These are phyloP conservation scores for Pezicula carpinea DNA, from an alignment of 2,329 filamentous ascomycete species.

Conservation along the genomic window DNA sequence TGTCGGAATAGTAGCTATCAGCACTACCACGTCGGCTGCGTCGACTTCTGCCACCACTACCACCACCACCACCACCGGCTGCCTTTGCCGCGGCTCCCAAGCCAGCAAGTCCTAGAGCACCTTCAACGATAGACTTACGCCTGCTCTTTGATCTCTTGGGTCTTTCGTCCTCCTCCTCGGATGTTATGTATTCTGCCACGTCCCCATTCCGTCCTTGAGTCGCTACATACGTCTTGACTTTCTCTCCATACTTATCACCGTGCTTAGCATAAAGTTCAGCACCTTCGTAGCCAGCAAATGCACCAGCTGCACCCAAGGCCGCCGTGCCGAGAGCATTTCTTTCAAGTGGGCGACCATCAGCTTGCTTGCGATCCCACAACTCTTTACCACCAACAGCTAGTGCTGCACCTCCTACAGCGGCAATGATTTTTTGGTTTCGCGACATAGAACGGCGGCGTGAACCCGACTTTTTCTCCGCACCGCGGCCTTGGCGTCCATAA, in stretches of 20 bases:
- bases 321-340: slow-evolving; percentile 56
- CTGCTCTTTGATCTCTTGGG: slow-evolving; percentile 45
- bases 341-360: slow-evolving; percentile 39
- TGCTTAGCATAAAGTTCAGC: slow-evolving; percentile 60
- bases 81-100: slow-evolving; percentile 58
- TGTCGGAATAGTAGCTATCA: slow-evolving; percentile 38
- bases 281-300: slow-evolving; percentile 59
- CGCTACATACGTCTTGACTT: slow-evolving; percentile 48
- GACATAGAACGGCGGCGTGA: slow-evolving; percentile 46
- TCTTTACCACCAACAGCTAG: slow-evolving; percentile 63
- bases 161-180: slow-evolving; percentile 48
- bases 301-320: slow-evolving; percentile 59
- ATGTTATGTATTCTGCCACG: slow-evolving; percentile 48
- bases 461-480: slow-evolving; percentile 53
- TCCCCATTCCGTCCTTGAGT: slow-evolving; percentile 51
- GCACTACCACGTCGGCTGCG: slow-evolving; percentile 34
- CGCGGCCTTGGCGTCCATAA: slow-evolving; percentile 42
- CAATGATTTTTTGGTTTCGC: slow-evolving; percentile 62
- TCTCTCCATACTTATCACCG: slow-evolving; percentile 25
- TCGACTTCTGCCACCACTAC: slow-evolving; percentile 36
- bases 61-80: no score
- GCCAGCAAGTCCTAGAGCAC: slow-evolving; percentile 56
- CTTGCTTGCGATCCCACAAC: slow-evolving; percentile 58
- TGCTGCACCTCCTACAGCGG: slow-evolving; percentile 60
- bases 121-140: slow-evolving; percentile 61